Conservation (phyloP, 2,329 filamentous ascomycete species). For the Zymoseptoria passerinii region DNA sequence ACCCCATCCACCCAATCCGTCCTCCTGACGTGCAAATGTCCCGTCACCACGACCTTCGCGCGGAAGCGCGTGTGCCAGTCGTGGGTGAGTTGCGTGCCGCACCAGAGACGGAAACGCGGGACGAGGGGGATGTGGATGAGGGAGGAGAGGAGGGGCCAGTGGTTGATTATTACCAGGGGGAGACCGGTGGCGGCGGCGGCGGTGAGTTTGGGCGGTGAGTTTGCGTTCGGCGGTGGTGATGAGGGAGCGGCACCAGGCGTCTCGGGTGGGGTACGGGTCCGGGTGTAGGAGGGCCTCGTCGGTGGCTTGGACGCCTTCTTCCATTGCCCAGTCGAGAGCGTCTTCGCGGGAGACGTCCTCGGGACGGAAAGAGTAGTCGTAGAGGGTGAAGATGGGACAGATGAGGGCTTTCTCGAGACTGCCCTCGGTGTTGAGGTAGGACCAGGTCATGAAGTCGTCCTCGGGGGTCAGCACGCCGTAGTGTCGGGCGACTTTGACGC, state of each 20-base stretch:
- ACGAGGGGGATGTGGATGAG: constrained; percentile 36
- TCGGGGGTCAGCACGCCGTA: constrained; percentile 49
- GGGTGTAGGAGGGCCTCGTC: constrained; percentile 40
- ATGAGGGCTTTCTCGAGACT: constrained; percentile 43
- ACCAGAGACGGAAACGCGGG: constrained; percentile 40
- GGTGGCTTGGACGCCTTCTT: constrained; percentile 39
- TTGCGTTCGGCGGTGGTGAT: constrained; percentile 35
- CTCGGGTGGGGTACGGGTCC: constrained; percentile 37
- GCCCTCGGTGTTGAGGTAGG: constrained; percentile 34
- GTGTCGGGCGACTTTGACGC: constrained; percentile 44
- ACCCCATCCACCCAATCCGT: constrained; percentile 42
- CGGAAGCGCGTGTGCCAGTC: constrained; percentile 41
- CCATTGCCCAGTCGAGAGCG: constrained; percentile 40
- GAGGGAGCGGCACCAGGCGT: constrained; percentile 39
- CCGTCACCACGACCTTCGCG: constrained; percentile 40
- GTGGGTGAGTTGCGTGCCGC: constrained; percentile 40
- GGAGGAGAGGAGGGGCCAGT: constrained; percentile 41
- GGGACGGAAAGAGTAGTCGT: constrained; percentile 53
- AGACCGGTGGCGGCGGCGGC: constrained; percentile 23
- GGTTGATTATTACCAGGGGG: constrained; percentile 37
- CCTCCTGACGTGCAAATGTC: constrained; percentile 39
- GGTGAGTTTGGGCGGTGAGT: constrained; percentile 20
- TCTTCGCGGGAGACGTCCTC: constrained; percentile 40
- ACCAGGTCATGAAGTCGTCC: constrained; percentile 47
- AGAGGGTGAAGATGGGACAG: constrained; percentile 51